Conservation (phyloP, 2,329 filamentous ascomycete species). For the Fusarium goolgardi region DNA sequence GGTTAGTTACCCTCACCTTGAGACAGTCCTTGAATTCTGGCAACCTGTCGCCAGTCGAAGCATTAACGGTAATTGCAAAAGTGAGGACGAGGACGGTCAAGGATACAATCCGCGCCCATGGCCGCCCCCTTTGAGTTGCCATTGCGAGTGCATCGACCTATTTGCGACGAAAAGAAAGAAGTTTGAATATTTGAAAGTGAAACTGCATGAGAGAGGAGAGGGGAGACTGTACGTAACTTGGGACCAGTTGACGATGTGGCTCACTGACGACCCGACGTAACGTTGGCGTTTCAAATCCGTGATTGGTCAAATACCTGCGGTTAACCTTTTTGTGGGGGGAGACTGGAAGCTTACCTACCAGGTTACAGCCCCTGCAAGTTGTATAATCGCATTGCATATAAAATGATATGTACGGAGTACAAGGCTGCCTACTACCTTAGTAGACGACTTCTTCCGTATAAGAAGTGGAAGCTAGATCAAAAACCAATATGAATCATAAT, state of each 20-base stretch:
- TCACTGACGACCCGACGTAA: conserved; percentile 29
- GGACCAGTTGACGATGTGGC: conserved; percentile 41
- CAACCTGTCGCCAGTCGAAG: conserved; percentile 84
- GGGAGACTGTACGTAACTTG: conserved; percentile 1
- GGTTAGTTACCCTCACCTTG: conserved; percentile 64
- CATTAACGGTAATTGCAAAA: conserved; percentile 63
- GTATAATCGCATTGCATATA: neutral
- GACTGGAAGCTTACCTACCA: neutral
- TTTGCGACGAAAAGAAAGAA: conserved; percentile 13
- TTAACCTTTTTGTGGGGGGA: conserved; percentile 38
- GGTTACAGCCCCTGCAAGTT: neutral
- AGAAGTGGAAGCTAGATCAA: neutral
- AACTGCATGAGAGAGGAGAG: conserved; percentile 25
- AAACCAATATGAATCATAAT: neutral
- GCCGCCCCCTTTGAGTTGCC: conserved; percentile 50
- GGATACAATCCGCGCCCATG: conserved; percentile 49
- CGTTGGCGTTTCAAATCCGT: conserved; percentile 18
- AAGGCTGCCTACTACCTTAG: too few species aligned
- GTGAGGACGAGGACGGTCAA: conserved; percentile 54
- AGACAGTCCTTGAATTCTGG: conserved; percentile 91
- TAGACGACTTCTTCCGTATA: neutral
- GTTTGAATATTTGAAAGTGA: conserved; percentile 6
- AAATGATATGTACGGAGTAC: neutral
- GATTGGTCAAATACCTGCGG: conserved; percentile 34
- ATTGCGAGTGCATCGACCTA: conserved; percentile 51